A percentile compares a stretch with the other conserved stretches of the same genome.
These are phyloP conservation scores for Aspergillus affinis DNA, from an alignment of 495 filamentous ascomycete species.

Conservation along the genomic window DNA sequence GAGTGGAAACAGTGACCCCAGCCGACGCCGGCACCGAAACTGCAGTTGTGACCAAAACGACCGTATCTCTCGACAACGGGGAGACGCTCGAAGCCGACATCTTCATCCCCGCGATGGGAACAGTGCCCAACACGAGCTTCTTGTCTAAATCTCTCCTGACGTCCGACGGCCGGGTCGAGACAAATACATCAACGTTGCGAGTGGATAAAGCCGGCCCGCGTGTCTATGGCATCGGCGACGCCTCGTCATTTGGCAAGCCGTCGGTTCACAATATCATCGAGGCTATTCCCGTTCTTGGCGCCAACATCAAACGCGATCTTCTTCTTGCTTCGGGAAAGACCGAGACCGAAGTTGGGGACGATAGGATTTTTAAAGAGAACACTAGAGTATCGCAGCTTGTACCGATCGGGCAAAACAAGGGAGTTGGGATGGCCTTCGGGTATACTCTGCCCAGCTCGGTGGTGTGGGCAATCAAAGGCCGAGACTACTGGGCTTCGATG, in stretches of 20 bases:
- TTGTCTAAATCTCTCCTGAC: constrained; percentile 34
- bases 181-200: constrained; percentile 41
- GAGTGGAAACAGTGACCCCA: constrained; percentile 24
- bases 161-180: constrained; percentile 38
- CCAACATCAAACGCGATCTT: constrained; percentile 47
- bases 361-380: constrained; percentile 37
- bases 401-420: constrained; percentile 53
- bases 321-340: constrained; percentile 17
- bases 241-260: constrained; percentile 25
- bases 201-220: constrained; percentile 48
- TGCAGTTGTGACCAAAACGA: constrained; percentile 20
- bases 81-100: constrained; percentile 41
- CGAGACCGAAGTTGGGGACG: constrained; percentile 10
- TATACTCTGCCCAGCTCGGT: constrained; percentile 52
- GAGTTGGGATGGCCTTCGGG: constrained; percentile 57
- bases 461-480: constrained; percentile 61
- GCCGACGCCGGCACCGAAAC: constrained; percentile 25
- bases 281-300: constrained; percentile 38
- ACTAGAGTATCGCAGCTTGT: constrained; percentile 50
- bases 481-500: constrained; percentile 59
- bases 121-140: constrained; percentile 45
- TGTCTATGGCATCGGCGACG: constrained; percentile 51
- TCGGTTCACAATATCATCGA: constrained; percentile 40
- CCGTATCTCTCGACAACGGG: constrained; percentile 37
- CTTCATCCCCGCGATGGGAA: constrained; percentile 50